phyloP scores from a whole-genome alignment of 305 asterid species.

The Lippia alba region DNA sequence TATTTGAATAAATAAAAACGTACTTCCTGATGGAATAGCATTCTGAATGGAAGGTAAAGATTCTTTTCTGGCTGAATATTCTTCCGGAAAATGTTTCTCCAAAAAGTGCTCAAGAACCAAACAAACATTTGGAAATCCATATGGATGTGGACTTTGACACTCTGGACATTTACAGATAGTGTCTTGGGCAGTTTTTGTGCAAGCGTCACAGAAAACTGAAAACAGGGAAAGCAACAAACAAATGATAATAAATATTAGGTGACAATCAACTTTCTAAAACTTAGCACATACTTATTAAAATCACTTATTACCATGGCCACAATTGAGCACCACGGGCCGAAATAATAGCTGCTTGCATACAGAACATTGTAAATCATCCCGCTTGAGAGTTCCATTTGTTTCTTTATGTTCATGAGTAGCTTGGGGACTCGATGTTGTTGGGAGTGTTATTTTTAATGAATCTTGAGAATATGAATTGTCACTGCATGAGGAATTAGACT shows the following conservation, averaged over 20 bases:
- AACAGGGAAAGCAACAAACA: conserved; percentile 30
- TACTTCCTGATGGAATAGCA: conserved; percentile 50
- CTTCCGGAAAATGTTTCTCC: conserved; percentile 55
- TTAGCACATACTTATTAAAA: conserved; percentile 13
- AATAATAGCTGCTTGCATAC: conserved; percentile 65
- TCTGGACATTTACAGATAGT: conserved; percentile 57
- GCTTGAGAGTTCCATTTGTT: conserved; percentile 26
- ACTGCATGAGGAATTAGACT: conserved; percentile 23
- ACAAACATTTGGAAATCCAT: conserved; percentile 67
- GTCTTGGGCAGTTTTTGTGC: conserved; percentile 48
- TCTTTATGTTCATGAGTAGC: conserved; percentile 24
- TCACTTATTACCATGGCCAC: conserved; percentile 68
- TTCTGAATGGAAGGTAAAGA: conserved; percentile 35
- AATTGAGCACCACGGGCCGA: conserved; percentile 72
- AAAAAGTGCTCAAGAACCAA: conserved; percentile 66
- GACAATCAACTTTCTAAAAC: not conserved
- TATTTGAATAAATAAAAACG: conserved; percentile 24
- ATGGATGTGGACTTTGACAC: conserved; percentile 67
- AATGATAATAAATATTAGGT: conserved; percentile 13
- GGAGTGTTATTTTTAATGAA: conserved; percentile 23
- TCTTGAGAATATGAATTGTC: conserved; percentile 31
- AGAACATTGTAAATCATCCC: conserved; percentile 51
- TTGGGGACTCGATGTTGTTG: conserved; percentile 36
- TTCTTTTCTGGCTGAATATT: conserved; percentile 54
- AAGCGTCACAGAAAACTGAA: conserved; percentile 74